Evolutionary conservation across 108 stramenopile species (phyloP), one percentile per base, ranked within the genome.

Genomic region (Stephanodiscus minutulus): DNA sequence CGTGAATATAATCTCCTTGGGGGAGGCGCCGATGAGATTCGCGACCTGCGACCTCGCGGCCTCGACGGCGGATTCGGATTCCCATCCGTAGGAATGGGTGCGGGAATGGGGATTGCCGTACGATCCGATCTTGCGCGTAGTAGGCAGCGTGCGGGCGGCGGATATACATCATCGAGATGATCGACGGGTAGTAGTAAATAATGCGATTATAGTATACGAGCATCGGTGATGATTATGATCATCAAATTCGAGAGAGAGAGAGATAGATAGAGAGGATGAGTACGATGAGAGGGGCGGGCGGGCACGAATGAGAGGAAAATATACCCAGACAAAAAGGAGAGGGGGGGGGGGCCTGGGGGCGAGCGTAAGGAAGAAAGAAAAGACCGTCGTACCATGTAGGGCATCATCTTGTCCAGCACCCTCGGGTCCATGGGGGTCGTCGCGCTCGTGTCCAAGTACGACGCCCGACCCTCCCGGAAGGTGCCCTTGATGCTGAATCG

Each of bases 381-480:
- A 9, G 0, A 73, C 87, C 70, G 60, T n/a, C n/a, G n/a, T n/a
- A 96, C 83, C 91, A 97, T 91, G 72, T 84, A 97, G 17, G 97
- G 97, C 80, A 95, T 87, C 99, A 99, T 99, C 36, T 92, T 86
- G 77, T 99, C 99, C 58, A 99, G 72, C 5, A 98, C 99, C 27
- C 99, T 90, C n/a, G 98, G 99, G 85, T 99, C 99, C 82, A 98
- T 59, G 28, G 98, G 99, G 20, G 98, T 98, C 10, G 99, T 99
- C 3, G 98, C 88, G 64, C 88, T 87, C 74, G 91, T 85, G 78
- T 97, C 97, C 33, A 95, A 69, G 64, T 95, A 97, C 2, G 93
- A 90, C 1, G 95, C 91, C 22, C 88, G 78, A 20, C 91, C 96
- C 53, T 88, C 87, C 1, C 82, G 75, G 68, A 94, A 94, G 20